phyloP scores from a whole-genome alignment of 345 rosid species.

The Erucastrum elatum region DNA sequence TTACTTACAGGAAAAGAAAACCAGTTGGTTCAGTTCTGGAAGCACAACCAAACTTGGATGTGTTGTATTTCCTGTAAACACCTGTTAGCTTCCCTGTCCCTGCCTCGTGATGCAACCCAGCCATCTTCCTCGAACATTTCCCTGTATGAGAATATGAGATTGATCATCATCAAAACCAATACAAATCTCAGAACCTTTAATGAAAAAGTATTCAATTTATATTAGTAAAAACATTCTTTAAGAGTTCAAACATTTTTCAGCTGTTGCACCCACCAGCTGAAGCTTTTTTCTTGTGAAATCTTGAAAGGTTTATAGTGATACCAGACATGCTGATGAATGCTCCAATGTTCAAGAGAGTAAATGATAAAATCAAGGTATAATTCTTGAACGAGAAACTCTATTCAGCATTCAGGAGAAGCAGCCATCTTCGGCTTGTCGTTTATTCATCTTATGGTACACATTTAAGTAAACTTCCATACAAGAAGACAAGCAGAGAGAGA shows the following conservation, averaged over 20 bases:
- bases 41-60: constrained; percentile 75
- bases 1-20: no score
- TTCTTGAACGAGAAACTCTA: constrained; percentile 8
- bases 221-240: not conserved
- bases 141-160: no score
- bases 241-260: no score
- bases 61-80: constrained; percentile 73
- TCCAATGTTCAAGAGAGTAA: constrained; percentile 90
- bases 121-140: constrained; percentile 88
- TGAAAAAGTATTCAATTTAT: not conserved
- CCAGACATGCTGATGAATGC: constrained; percentile 98
- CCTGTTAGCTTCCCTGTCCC: constrained; percentile 82
- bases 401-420: not conserved
- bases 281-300: not conserved
- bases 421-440: constrained; percentile 6
- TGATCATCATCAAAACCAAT: not conserved
- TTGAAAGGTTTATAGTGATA: constrained; percentile 90
- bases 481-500: not conserved
- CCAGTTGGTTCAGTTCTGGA: constrained; percentile 28
- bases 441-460: not conserved
- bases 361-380: constrained; percentile 74
- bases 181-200: not conserved
- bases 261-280: no score
- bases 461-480: constrained; percentile 4
- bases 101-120: constrained; percentile 69